phyloP scores from a whole-genome alignment of 2,329 filamentous ascomycete species.

The Bipolaris bicolor region DNA sequence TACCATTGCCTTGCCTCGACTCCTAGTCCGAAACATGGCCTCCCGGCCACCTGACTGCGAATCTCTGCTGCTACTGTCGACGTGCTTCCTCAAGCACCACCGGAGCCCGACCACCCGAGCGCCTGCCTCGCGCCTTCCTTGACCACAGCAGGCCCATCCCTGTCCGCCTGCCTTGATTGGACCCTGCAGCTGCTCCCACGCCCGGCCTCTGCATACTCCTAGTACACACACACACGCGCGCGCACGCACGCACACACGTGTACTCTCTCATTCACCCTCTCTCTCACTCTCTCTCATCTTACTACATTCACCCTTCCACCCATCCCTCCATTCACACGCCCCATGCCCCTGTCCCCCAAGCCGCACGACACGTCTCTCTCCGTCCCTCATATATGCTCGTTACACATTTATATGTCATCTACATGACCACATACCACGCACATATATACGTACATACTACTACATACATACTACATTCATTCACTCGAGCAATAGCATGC shows the following conservation, averaged over 20 bases:
- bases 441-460: neutral
- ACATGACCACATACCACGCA: no score
- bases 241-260: slow-evolving; percentile 2
- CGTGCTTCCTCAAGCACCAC: neutral
- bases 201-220: neutral
- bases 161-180: slow-evolving; percentile 25
- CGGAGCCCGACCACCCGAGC: neutral
- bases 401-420: no score
- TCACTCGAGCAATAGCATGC: no score
- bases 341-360: no score
- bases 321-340: neutral
- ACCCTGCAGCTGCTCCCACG: slow-evolving; percentile 36
- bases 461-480: neutral
- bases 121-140: no score
- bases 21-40: slow-evolving; percentile 15
- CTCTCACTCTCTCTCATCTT: no score
- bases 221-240: no score
- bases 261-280: slow-evolving; percentile 22
- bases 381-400: no score
- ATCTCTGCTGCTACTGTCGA: neutral
- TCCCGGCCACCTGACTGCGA: slow-evolving; percentile 26
- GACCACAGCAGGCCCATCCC: neutral
- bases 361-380: no score
- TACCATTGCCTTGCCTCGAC: slow-evolving; percentile 4
- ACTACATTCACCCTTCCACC: no score